These are phyloP conservation scores for Apiotrichum montevideense DNA, from an alignment of 1,284 basidiomycete species.

Conservation along the genomic window DNA sequence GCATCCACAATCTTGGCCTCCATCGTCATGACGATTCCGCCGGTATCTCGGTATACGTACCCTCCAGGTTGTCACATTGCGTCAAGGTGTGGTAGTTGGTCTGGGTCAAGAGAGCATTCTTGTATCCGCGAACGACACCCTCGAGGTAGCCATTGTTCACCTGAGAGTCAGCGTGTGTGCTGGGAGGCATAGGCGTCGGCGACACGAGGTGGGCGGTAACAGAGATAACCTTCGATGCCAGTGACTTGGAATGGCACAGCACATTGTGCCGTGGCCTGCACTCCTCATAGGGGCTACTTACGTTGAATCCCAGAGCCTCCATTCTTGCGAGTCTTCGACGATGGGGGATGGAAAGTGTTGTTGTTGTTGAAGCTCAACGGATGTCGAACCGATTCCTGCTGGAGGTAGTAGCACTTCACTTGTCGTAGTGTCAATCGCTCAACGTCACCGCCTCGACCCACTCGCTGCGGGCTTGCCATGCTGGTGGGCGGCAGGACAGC, in stretches of 20 bases:
- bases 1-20: background rate
- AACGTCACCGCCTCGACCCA: no score
- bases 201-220: background rate
- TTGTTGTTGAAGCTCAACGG: background rate
- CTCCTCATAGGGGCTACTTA: constrained; percentile 42
- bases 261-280: no score
- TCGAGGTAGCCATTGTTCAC: constrained; percentile 79
- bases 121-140: constrained; percentile 91
- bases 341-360: constrained; percentile 35
- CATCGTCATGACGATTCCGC: background rate
- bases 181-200: no score
- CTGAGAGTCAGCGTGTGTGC: constrained; percentile 46
- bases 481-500: no score
- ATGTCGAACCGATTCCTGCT: no score
- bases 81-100: constrained; percentile 88
- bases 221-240: constrained; percentile 1
- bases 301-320: constrained; percentile 85
- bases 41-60: constrained; percentile 49
- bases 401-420: no score
- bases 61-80: constrained; percentile 97
- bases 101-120: constrained; percentile 81
- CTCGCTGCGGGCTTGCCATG: no score
- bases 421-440: no score
- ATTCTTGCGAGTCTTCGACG: constrained; percentile 32
- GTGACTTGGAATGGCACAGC: no score